These are phyloP conservation scores for Leptodermis oblonga DNA, from an alignment of 257 asterid species.

Conservation along the genomic window DNA sequence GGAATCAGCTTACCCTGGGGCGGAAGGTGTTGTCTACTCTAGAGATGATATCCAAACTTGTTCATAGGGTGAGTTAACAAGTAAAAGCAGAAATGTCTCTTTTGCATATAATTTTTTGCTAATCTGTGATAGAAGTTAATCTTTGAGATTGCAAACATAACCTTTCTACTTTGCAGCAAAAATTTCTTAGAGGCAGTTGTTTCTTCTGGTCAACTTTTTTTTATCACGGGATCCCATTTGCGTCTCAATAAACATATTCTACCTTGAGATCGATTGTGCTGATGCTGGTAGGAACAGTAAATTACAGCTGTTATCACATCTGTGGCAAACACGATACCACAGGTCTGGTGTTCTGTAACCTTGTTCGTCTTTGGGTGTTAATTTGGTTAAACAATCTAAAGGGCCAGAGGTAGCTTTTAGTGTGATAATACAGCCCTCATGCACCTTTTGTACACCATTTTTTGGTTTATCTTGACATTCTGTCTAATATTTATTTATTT, in stretches of 20 bases:
- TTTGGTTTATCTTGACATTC: background rate
- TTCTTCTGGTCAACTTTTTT: background rate
- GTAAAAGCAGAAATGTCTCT: background rate
- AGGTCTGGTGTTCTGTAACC: slow-evolving; percentile 52
- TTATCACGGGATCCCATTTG: background rate
- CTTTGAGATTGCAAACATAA: background rate
- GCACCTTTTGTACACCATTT: too few species aligned
- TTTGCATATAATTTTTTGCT: background rate
- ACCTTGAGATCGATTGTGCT: background rate
- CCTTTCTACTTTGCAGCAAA: background rate
- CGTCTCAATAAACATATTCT: background rate
- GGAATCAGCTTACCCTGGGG: slow-evolving; percentile 95
- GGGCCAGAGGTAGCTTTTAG: background rate
- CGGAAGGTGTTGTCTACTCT: slow-evolving; percentile 83
- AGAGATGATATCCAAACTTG: slow-evolving; percentile 85
- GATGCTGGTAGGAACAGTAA: slow-evolving; percentile 74
- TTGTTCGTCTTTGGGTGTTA: background rate
- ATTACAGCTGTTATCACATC: slow-evolving; percentile 87
- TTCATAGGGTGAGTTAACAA: slow-evolving; percentile 61
- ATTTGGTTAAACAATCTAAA: background rate
- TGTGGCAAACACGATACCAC: slow-evolving; percentile 93
- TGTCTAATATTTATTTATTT: background rate
- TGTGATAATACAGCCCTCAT: background rate
- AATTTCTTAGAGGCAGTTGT: background rate
- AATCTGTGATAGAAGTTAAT: background rate